Evolutionary conservation across 2,329 filamentous ascomycete genomes (phyloP), one percentile per base, ranked within the genome.

Genomic region (Botrytis sinoallii): DNA sequence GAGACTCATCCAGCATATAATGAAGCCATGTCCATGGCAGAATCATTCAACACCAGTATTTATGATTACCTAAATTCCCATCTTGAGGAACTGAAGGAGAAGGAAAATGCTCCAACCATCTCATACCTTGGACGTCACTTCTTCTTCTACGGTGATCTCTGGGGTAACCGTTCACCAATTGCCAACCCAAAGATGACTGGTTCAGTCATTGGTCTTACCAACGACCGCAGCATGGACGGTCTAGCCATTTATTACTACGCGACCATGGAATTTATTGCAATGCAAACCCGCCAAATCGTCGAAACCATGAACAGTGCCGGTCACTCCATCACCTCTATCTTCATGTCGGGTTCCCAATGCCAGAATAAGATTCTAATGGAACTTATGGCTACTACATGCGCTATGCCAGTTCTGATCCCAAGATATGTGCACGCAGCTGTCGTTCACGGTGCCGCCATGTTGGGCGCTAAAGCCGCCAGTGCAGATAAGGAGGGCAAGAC

Each of bases 281-380:
- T 98, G 82, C 96, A 99, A 84, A 99, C 96, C 0, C 91, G 93
- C 74, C 96, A 99, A 83, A 99, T 99, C 79, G 88, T 99, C 76
- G 92, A 97, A 80, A 89, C 92, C 52, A 98, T 99, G 95, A 99
- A 98, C 86, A 86, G 88, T 65, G 87, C 94, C 1, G 96, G 96
- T 16, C 96, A 99, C 84, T 86, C 88, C 78, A 95, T 99, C 82
- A 90, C 88, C 68, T 95, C 92, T 76, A 97, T 99, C 83, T 99
- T 98, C 89, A 98, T 99, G 96, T 97, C 94, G 7, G 96, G 96
- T 75, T 97, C 93, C 18, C 96, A 98, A 83, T 99, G 96, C 86
- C 95, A 98, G 84, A 99, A 99, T 83, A 90, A 92, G 48, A 90
- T 98, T 75, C 87, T 99, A 72, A 97, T 99, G 91, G 88, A 90